phyloP scores from a whole-genome alignment of 441 rosid species.

The Syzygium syzygioides region DNA sequence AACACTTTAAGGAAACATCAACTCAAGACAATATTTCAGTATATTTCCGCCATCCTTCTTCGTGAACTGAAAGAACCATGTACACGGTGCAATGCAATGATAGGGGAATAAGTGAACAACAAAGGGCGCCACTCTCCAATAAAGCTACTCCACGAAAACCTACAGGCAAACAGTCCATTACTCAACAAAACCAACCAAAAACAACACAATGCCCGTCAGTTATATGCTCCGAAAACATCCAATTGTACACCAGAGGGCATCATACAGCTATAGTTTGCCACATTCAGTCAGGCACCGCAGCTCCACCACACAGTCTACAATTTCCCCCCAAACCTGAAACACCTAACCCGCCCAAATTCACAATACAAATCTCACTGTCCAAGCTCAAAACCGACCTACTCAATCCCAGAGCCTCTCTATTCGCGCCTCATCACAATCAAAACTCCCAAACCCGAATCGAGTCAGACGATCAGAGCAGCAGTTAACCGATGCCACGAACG shows the following conservation, averaged over 20 bases:
- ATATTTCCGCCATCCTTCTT: neutral
- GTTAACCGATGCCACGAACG: too few relatives aligned
- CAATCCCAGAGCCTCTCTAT: neutral
- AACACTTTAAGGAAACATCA: neutral
- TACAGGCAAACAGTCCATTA: neutral
- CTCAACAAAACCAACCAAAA: neutral
- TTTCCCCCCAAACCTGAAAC: neutral
- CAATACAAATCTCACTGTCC: neutral
- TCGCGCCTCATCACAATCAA: neutral
- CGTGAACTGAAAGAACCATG: neutral
- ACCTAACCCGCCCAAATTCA: neutral
- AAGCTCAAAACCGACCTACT: neutral
- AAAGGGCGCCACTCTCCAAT: rapidly evolving
- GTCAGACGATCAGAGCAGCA: neutral
- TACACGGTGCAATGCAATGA: neutral
- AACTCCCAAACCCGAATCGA: neutral
- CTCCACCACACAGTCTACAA: neutral
- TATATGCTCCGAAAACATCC: neutral
- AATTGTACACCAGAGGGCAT: neutral
- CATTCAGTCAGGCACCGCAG: neutral
- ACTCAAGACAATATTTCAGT: neutral
- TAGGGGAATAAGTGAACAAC: neutral
- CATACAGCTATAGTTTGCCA: neutral
- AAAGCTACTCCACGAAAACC: neutral
- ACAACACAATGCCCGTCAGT: rapidly evolving